phyloP scores from a whole-genome alignment of 306 rosid species.

The Gastrolobium villosum region DNA sequence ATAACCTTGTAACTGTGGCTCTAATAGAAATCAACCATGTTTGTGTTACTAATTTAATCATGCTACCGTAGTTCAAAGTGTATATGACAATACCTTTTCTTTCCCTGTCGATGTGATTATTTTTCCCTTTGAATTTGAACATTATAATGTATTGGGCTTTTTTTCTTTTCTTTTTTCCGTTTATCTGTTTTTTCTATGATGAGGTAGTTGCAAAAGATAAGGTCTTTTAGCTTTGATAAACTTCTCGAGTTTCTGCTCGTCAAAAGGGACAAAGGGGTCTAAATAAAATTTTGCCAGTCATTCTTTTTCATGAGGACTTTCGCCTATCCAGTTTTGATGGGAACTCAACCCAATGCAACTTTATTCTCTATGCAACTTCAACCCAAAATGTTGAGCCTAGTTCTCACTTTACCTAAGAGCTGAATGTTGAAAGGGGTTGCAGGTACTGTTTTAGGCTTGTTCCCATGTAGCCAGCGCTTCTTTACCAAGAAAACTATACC shows the following conservation, averaged over 20 bases:
- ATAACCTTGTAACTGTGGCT: conserved; percentile 70
- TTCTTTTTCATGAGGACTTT: conserved; percentile 48
- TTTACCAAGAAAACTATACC: conserved; percentile 47
- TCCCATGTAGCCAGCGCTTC: conserved; percentile 52
- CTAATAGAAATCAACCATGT: conserved; percentile 57
- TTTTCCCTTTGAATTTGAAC: conserved; percentile 11
- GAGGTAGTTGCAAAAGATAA: conserved; percentile 39
- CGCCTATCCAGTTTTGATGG: conserved; percentile 55
- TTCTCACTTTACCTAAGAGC: conserved; percentile 48
- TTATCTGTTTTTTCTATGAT: conserved; percentile 23
- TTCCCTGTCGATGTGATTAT: neutral
- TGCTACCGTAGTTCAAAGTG: conserved; percentile 20
- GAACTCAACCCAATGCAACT: conserved; percentile 51
- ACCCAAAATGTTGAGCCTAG: conserved; percentile 44
- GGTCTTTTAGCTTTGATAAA: conserved; percentile 48
- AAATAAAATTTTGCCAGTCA: conserved; percentile 30
- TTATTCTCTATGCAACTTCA: conserved; percentile 52
- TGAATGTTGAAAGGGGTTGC: conserved; percentile 51
- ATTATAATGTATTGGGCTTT: conserved; percentile 40
- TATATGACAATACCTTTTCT: conserved; percentile 33
- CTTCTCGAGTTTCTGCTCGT: conserved; percentile 51
- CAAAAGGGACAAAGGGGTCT: conserved; percentile 53
- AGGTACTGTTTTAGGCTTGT: conserved; percentile 60
- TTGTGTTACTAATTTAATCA: conserved; percentile 40
- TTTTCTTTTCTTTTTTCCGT: conserved; percentile 20